phyloP scores from a whole-genome alignment of 2,329 filamentous ascomycete genomes.

The Ophiostoma sp. region DNA sequence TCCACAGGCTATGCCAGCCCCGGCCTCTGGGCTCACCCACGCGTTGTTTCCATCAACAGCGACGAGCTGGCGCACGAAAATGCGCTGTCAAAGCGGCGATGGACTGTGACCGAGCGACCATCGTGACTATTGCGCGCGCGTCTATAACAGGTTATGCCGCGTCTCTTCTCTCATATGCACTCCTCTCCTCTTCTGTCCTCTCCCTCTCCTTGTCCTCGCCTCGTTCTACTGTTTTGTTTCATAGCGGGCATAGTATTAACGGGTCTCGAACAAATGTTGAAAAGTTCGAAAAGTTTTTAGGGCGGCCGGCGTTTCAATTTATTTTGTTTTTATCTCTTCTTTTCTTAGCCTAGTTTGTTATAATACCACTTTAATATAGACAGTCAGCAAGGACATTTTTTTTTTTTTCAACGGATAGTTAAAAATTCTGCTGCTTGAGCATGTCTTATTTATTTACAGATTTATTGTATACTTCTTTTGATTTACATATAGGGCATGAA shows the following conservation, averaged over 20 bases:
- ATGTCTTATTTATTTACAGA: no score
- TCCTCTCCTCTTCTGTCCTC: background rate
- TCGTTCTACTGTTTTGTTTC: background rate
- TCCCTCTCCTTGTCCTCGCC: background rate
- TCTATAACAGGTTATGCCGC: background rate
- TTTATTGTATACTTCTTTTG: no score
- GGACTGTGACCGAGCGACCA: slow-evolving; percentile 47
- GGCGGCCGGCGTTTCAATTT: background rate
- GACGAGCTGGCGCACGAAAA: slow-evolving; percentile 42
- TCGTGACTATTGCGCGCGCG: background rate
- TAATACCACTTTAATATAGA: background rate
- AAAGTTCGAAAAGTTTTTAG: background rate
- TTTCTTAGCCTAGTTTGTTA: background rate
- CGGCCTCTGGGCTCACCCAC: slow-evolving; percentile 41
- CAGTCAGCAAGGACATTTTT: background rate
- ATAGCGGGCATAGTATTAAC: background rate
- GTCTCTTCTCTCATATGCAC: background rate
- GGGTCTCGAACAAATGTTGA: background rate
- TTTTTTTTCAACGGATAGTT: background rate
- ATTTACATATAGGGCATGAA: no score
- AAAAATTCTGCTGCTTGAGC: background rate
- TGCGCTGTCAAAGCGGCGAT: slow-evolving; percentile 46
- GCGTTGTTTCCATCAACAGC: background rate
- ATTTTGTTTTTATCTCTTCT: background rate
- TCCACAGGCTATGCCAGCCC: slow-evolving; percentile 25